A percentile compares a stretch with the other conserved stretches of the same genome.
Conservation (phyloP, 116 monocot species). For the Cymodocea nodosa region DNA sequence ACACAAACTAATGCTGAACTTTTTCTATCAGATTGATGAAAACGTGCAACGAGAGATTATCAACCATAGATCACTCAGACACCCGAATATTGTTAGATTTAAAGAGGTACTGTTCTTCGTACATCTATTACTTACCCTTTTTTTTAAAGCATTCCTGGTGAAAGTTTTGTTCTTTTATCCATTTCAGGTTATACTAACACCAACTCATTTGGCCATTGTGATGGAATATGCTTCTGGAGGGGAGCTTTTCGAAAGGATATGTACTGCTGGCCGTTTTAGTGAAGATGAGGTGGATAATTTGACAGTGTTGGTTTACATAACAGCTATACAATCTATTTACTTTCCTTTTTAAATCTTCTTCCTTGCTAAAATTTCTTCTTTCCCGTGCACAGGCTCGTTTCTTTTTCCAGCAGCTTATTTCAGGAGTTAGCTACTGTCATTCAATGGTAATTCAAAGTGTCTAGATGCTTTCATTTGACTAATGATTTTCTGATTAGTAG, state of each 20-base stretch:
- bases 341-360: too few relatives aligned
- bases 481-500: not conserved
- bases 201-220: conserved; percentile 92
- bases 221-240: conserved; percentile 98
- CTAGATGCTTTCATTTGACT: not conserved
- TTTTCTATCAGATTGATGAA: conserved; percentile 60
- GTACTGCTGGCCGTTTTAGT: conserved; percentile 78
- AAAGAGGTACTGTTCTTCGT: conserved; percentile 13
- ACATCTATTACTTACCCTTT: not conserved
- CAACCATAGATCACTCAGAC: conserved; percentile 49
- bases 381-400: conserved; percentile 48
- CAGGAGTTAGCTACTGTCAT: conserved; percentile 56
- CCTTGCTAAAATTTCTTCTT: not conserved
- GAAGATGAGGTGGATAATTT: conserved; percentile 70
- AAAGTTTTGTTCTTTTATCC: not conserved
- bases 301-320: not conserved
- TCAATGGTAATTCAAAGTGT: conserved; percentile 60
- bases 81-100: too few relatives aligned
- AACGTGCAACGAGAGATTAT: conserved; percentile 87
- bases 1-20: too few relatives aligned
- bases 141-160: not conserved
- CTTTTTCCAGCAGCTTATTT: conserved; percentile 46
- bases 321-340: too few relatives aligned
- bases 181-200: conserved; percentile 73
- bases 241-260: conserved; percentile 86